These are phyloP conservation scores for Exsudoporus floridanus DNA, from an alignment of 1,284 basidiomycete species.

Conservation along the genomic window DNA sequence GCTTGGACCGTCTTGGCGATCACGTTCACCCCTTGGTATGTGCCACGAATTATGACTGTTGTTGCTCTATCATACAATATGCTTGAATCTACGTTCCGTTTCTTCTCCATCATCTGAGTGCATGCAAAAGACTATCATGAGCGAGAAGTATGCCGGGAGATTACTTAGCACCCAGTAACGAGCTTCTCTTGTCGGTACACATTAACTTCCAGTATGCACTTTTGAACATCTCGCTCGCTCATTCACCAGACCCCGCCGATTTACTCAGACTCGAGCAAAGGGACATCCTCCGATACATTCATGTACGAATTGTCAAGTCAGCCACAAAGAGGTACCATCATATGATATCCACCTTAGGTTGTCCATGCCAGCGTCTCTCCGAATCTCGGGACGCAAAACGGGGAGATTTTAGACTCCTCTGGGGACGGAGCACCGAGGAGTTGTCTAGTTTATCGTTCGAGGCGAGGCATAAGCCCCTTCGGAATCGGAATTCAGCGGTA, in stretches of 20 bases:
- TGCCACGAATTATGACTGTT: background rate
- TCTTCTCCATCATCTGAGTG: background rate
- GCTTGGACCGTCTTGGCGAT: background rate
- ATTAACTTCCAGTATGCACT: background rate
- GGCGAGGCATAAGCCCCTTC: background rate
- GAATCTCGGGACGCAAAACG: background rate
- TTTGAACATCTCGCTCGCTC: background rate
- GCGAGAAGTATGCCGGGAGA: background rate
- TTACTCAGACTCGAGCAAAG: no score
- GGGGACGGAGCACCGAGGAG: background rate
- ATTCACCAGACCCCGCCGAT: background rate
- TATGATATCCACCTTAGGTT: background rate
- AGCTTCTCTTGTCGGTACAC: background rate
- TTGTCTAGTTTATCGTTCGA: background rate
- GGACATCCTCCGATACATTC: background rate
- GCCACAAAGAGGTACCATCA: background rate
- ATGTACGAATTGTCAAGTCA: background rate
- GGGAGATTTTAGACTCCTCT: background rate
- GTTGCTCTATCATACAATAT: conserved; percentile 16
- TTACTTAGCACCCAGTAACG: background rate
- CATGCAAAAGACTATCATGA: background rate
- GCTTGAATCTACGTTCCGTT: conserved; percentile 23
- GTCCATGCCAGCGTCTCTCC: background rate
- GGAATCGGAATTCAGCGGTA: no score
- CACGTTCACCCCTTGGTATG: background rate